Conservation (phyloP, 805 yeast species). For the Candida easanensis region DNA sequence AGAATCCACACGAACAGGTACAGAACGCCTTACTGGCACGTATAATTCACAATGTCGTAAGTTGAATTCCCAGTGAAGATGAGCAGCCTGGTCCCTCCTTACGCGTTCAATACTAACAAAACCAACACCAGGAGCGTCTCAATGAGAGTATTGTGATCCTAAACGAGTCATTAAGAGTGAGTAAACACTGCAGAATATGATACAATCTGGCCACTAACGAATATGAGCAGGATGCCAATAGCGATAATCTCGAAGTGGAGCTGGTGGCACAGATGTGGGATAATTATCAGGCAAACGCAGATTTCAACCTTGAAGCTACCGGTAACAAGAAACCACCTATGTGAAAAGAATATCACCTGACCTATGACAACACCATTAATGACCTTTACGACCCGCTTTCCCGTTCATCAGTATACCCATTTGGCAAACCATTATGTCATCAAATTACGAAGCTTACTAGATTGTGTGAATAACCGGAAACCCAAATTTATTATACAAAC, state of each 20-base stretch:
- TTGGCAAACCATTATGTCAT: too few relatives aligned
- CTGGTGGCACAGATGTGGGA: constrained; percentile 77
- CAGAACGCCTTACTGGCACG: constrained; percentile 75
- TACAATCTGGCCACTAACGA: neutral
- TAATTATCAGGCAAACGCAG: constrained; percentile 66
- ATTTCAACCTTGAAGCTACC: constrained; percentile 66
- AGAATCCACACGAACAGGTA: constrained; percentile 81
- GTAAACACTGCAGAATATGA: constrained; percentile 9
- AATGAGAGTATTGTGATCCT: constrained; percentile 67
- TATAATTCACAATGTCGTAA: constrained; percentile 71
- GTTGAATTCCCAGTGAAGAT: too few relatives aligned
- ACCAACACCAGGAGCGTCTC: constrained; percentile 52
- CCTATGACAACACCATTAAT: neutral
- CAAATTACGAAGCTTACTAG: neutral
- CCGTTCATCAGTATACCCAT: too few relatives aligned
- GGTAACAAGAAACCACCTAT: constrained; percentile 58
- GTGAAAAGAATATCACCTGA: constrained; percentile 12
- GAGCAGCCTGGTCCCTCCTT: neutral
- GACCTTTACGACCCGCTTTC: neutral
- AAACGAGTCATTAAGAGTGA: constrained; percentile 53
- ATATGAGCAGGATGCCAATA: constrained; percentile 44
- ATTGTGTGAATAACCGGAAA: neutral
- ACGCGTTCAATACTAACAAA: constrained; percentile 5
- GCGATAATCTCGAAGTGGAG: constrained; percentile 66
- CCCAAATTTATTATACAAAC: constrained; percentile 1